These are phyloP conservation scores for Aspergillus arachidicola DNA, from an alignment of 2,329 filamentous ascomycete genomes.

Conservation along the genomic window DNA sequence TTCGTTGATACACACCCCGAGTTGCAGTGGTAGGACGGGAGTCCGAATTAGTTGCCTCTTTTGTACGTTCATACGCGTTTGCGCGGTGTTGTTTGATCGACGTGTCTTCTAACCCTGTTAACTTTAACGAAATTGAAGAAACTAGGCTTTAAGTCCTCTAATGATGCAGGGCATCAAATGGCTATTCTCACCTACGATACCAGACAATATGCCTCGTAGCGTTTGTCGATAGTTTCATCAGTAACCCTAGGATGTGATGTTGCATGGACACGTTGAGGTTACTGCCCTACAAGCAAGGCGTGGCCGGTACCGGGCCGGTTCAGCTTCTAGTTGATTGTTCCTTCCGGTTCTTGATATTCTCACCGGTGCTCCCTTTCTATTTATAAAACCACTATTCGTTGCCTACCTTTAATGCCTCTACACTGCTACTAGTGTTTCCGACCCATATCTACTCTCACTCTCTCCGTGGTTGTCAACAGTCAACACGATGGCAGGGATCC, in stretches of 20 bases:
- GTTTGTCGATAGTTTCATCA: too few species aligned
- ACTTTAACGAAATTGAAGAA: too few species aligned
- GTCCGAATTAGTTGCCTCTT: background rate
- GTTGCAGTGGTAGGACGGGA: background rate
- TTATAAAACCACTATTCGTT: background rate
- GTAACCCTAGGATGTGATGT: background rate
- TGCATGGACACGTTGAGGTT: background rate
- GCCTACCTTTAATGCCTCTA: background rate
- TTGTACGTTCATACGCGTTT: background rate
- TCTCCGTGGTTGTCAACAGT: background rate
- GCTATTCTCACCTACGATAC: too few species aligned
- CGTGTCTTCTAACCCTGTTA: too few species aligned
- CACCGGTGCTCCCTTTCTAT: background rate
- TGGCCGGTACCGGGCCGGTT: background rate
- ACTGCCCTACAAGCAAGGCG: background rate
- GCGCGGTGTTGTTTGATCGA: too few species aligned
- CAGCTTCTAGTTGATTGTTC: background rate
- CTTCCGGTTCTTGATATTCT: background rate
- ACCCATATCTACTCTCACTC: background rate
- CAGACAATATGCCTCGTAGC: too few species aligned
- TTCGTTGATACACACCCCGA: background rate
- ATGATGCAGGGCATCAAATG: too few species aligned
- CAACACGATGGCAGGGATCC: background rate
- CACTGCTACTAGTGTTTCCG: background rate
- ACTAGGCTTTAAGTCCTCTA: too few species aligned